phyloP scores from a whole-genome alignment of 805 yeast species.

The Yamadazyma takamatsuzukensis region DNA sequence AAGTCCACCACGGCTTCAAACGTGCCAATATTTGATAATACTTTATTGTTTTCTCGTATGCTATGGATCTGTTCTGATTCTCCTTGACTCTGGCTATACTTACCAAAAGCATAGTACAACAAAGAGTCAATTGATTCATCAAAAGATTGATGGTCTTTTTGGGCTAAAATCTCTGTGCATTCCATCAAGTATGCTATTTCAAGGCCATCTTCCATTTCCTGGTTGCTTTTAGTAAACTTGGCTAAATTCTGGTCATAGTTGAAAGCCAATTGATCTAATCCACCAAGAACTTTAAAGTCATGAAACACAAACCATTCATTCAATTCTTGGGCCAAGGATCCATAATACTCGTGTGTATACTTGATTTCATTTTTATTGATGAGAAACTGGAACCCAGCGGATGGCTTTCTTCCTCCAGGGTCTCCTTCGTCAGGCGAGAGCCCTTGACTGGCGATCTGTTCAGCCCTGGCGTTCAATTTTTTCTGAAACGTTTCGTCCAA shows the following conservation, averaged over 20 bases:
- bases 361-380: slow-evolving; percentile 28
- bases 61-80: slow-evolving; percentile 14
- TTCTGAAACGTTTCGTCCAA: slow-evolving; percentile 41
- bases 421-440: slow-evolving; percentile 1
- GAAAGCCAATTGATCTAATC: slow-evolving; percentile 1
- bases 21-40: slow-evolving; percentile 4
- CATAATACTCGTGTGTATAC: slow-evolving; percentile 27
- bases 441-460: slow-evolving; percentile 24
- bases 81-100: slow-evolving; percentile 12
- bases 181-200: neutral
- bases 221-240: neutral
- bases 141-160: too few species aligned
- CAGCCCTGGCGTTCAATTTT: slow-evolving; percentile 40
- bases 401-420: slow-evolving; percentile 1
- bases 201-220: neutral
- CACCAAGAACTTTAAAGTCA: slow-evolving; percentile 22
- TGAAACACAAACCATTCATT: slow-evolving; percentile 36
- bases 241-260: slow-evolving; percentile 1
- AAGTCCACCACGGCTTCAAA: slow-evolving; percentile 2
- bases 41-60: slow-evolving; percentile 10
- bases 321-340: slow-evolving; percentile 24
- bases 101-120: slow-evolving; percentile 25
- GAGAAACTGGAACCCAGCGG: slow-evolving; percentile 22
- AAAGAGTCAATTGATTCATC: slow-evolving; percentile 11
- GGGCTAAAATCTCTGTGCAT: neutral